Base-by-base conservation (phyloP, 2,329 filamentous ascomycete genomes). In the Metarhizium sp. region DNA sequence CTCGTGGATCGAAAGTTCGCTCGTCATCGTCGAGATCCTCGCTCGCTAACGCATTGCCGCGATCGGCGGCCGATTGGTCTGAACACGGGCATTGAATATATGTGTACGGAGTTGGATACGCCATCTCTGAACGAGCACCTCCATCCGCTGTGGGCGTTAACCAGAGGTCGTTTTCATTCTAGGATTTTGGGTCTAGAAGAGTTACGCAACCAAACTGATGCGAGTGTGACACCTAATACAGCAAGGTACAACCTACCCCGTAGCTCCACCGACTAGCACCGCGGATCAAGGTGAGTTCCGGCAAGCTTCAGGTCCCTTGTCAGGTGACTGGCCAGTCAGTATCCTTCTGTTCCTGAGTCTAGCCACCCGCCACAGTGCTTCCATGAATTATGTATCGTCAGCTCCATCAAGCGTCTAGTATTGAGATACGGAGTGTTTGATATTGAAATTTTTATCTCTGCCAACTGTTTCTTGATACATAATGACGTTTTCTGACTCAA, bases 1-100 rank as follows among this genome's bases (percentile, higher is more conserved):
- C 85, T 63, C 88, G 85, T 2, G 94, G 91, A 67, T 99, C 88
- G 70, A 99, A 96, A 4, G 89, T 87, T 59, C 80, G 78, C 57
- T 90, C 88, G 60, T 90, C 87, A 57, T 88, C 85, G 32, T 80
- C 69, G 53, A 71, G 72, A 45, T 70, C 63, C 42, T 63, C 60
- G 42, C 60, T 59, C 20, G 63, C 60, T 6, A 68, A 62, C 10
- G 60, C 60, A 42, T 68, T 67, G 48, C 69, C 67, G 53, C 68
- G 68, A 38, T 72, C 63, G 43, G 59, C 56, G 4, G 65, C 58
- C 6, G 73, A 71, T 10, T 71, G 66, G 55, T 82, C 79, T 42
- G 80, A 81, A 66, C 83, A 86, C 48, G 83, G 84, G 63, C 83
- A 86, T 67, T 85, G 83, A 32, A 86, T 82, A 68, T 81, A 86